These are phyloP conservation scores for Kwoniella botswanensis DNA, from an alignment of 768 basidiomycete genomes.

Conservation along the genomic window DNA sequence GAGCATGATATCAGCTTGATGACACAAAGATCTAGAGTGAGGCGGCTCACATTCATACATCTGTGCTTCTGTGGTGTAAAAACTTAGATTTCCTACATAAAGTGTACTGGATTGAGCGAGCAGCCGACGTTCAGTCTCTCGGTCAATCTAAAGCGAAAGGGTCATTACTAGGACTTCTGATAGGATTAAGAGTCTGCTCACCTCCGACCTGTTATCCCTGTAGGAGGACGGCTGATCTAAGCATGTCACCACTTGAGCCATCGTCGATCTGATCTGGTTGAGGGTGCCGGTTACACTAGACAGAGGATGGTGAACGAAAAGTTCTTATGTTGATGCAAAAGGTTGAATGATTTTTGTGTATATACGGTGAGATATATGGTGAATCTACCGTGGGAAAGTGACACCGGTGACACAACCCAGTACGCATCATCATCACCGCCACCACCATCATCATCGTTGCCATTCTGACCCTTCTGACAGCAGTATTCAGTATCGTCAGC, in stretches of 20 bases:
- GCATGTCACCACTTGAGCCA: constrained; percentile 79
- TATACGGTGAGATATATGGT: no score
- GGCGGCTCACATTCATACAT: constrained; percentile 54
- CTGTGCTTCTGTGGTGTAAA: constrained; percentile 54
- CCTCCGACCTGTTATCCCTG: constrained; percentile 84
- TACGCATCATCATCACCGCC: constrained; percentile 5
- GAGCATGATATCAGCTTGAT: background rate
- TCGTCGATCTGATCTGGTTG: constrained; percentile 8
- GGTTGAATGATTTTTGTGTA: background rate
- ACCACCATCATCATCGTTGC: background rate
- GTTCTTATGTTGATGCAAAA: background rate
- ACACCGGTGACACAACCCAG: background rate
- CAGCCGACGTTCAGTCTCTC: constrained; percentile 77
- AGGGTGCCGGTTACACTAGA: no score
- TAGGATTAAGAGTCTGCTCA: constrained; percentile 53
- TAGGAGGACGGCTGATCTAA: constrained; percentile 97
- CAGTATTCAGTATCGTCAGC: background rate
- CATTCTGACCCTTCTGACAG: background rate
- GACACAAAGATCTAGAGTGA: background rate
- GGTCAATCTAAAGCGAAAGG: constrained; percentile 61
- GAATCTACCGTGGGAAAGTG: constrained; percentile 28
- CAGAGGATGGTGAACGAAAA: no score
- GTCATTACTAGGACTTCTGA: constrained; percentile 16
- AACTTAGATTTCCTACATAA: constrained; percentile 70
- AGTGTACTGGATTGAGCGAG: constrained; percentile 83